phyloP scores from a whole-genome alignment of 345 rosid species.

The Euclidium syriacum region DNA sequence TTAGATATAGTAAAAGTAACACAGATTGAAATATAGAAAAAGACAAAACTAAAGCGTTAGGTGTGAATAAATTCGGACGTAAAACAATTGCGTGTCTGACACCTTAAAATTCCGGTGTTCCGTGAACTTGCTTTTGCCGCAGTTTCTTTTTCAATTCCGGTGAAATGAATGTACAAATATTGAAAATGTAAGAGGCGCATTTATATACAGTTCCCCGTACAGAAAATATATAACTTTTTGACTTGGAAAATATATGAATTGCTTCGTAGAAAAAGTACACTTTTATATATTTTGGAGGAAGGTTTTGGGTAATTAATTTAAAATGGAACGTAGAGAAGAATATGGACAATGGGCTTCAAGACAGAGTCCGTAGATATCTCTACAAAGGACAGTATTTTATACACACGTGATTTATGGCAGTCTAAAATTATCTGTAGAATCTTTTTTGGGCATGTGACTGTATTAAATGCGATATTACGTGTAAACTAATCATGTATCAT shows the following conservation, averaged over 20 bases:
- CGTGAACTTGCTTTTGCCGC: slow-evolving; percentile 7
- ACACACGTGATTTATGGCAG: slow-evolving; percentile 4
- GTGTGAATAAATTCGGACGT: slow-evolving; percentile 24
- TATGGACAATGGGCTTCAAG: background rate
- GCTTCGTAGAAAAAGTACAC: background rate
- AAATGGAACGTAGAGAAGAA: background rate
- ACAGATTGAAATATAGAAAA: background rate
- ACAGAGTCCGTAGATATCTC: background rate
- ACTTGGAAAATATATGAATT: background rate
- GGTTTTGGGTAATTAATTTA: background rate
- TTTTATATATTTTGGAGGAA: background rate
- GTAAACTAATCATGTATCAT: slow-evolving; percentile 12
- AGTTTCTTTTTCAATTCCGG: background rate
- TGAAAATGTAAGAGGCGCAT: background rate
- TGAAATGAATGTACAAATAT: background rate
- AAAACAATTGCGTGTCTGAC: slow-evolving; percentile 19
- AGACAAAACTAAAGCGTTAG: slow-evolving; percentile 10
- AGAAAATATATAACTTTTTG: no score
- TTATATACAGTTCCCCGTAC: no score
- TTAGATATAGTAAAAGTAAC: background rate
- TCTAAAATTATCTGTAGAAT: slow-evolving; percentile 17
- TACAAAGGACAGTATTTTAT: slow-evolving; percentile 1
- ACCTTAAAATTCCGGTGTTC: slow-evolving; percentile 10
- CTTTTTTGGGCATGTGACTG: slow-evolving; percentile 20
- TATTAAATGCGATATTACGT: slow-evolving; percentile 22